phyloP scores from a whole-genome alignment of 306 rosid species.

The Quercus ilex region DNA sequence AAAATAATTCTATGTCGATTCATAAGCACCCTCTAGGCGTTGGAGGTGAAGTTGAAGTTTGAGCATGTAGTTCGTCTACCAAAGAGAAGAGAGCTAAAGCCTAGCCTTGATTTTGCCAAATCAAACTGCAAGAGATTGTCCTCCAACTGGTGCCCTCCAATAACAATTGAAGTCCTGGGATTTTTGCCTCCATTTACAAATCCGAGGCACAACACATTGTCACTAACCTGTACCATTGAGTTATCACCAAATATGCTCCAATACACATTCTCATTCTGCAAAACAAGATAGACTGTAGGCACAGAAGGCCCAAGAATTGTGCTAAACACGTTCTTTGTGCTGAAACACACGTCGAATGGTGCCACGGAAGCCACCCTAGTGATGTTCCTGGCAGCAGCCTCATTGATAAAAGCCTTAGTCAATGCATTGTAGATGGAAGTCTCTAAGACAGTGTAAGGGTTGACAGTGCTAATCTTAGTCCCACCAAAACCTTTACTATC shows the following conservation, averaged over 20 bases:
- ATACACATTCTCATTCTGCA: slow-evolving; percentile 18
- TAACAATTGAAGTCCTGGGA: slow-evolving; percentile 28
- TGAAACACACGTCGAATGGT: slow-evolving; percentile 52
- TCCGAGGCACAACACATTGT: slow-evolving; percentile 32
- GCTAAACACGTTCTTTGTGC: slow-evolving; percentile 2
- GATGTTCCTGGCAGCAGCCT: slow-evolving; percentile 36
- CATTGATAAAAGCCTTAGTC: slow-evolving; percentile 34
- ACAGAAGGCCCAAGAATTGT: slow-evolving; percentile 37
- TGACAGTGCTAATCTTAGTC: slow-evolving; percentile 65
- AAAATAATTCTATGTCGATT: not conserved
- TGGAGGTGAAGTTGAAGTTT: slow-evolving; percentile 47
- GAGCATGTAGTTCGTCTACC: slow-evolving; percentile 28
- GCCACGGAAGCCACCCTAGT: slow-evolving; percentile 22
- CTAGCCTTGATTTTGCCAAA: slow-evolving; percentile 32
- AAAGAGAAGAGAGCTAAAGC: slow-evolving; percentile 38
- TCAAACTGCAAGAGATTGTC: slow-evolving; percentile 41
- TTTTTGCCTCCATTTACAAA: slow-evolving; percentile 40
- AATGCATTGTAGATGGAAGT: slow-evolving; percentile 51
- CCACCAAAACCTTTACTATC: slow-evolving; percentile 54
- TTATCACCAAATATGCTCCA: slow-evolving; percentile 42
- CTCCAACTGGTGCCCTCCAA: slow-evolving; percentile 46
- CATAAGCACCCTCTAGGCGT: not conserved
- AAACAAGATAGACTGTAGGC: slow-evolving; percentile 33
- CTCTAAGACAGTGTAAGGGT: slow-evolving; percentile 61
- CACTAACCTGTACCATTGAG: slow-evolving; percentile 31